Conservation (phyloP, 768 basidiomycete genomes). For the Xerocomellus amylosporus region DNA sequence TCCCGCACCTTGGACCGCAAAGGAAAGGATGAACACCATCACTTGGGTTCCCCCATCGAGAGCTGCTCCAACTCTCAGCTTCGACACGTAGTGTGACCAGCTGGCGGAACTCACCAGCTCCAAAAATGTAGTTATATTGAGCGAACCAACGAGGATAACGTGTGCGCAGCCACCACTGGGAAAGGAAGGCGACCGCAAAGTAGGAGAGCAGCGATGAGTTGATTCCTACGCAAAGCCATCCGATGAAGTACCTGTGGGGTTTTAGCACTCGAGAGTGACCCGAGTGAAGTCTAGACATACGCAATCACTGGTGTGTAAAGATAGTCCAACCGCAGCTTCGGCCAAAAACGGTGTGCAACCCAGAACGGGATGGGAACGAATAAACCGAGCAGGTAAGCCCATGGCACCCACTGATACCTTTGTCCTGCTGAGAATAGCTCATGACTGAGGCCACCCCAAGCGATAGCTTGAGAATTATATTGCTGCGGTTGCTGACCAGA, state of each 20-base stretch:
- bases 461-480: conserved; percentile 35
- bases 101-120: conserved; percentile 43
- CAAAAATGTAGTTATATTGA: conserved; percentile 63
- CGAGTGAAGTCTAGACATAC: conserved; percentile 7
- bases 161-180: conserved; percentile 58
- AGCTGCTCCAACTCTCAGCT: conserved; percentile 14
- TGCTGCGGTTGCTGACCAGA: conserved; percentile 32
- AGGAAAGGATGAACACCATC: conserved; percentile 53
- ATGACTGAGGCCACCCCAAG: conserved; percentile 42
- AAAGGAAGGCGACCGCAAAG: conserved; percentile 52
- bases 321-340: conserved; percentile 29
- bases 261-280: conserved; percentile 4
- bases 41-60: conserved; percentile 45
- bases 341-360: conserved; percentile 37
- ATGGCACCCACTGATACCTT: conserved; percentile 43
- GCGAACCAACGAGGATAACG: conserved; percentile 66
- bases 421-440: conserved; percentile 32
- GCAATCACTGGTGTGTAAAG: conserved; percentile 35
- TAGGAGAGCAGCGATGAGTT: conserved; percentile 49
- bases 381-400: conserved; percentile 34
- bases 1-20: conserved; percentile 50
- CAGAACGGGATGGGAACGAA: conserved; percentile 42
- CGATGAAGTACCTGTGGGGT: conserved; percentile 35
- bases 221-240: conserved; percentile 50
- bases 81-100: background rate